phyloP scores from a whole-genome alignment of 805 yeast genomes.

The Yarrowia sp. region DNA sequence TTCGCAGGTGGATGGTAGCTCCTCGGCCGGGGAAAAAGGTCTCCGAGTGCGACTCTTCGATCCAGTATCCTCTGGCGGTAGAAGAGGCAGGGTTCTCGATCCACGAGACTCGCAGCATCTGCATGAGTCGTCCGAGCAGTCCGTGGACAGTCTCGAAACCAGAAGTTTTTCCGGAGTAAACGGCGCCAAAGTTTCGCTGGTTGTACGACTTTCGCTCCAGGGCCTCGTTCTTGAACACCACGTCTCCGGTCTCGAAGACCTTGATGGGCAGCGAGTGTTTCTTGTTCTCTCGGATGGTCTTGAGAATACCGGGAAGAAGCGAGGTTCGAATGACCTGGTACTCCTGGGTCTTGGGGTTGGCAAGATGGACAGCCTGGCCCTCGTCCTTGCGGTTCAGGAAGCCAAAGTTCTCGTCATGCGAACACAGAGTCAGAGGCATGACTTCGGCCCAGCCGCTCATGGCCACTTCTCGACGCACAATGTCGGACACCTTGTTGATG shows the following conservation, averaged over 20 bases:
- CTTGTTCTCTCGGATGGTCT: constrained; percentile 93
- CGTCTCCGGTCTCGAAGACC: constrained; percentile 94
- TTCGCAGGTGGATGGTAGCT: constrained; percentile 77
- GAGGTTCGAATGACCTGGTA: constrained; percentile 98
- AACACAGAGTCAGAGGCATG: constrained; percentile 89
- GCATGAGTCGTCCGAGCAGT: constrained; percentile 89
- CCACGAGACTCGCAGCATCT: constrained; percentile 89
- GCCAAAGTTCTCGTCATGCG: constrained; percentile 94
- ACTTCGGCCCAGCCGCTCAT: constrained; percentile 97
- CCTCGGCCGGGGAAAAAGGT: constrained; percentile 94
- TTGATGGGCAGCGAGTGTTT: constrained; percentile 91
- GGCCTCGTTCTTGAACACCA: constrained; percentile 74
- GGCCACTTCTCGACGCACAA: constrained; percentile 83
- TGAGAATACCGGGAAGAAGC: constrained; percentile 87
- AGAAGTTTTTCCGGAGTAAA: constrained; percentile 89
- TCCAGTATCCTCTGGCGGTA: constrained; percentile 60
- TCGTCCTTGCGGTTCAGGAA: constrained; percentile 74
- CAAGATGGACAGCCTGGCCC: constrained; percentile 73
- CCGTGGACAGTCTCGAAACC: constrained; percentile 96
- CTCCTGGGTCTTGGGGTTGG: constrained; percentile 93
- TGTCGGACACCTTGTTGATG: constrained; percentile 85
- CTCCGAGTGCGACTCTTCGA: constrained; percentile 36
- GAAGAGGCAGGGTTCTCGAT: constrained; percentile 43
- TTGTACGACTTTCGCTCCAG: constrained; percentile 88
- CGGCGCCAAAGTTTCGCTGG: constrained; percentile 92